phyloP scores from a whole-genome alignment of 1,284 basidiomycete species.

The Vanrija pseudolonga region DNA sequence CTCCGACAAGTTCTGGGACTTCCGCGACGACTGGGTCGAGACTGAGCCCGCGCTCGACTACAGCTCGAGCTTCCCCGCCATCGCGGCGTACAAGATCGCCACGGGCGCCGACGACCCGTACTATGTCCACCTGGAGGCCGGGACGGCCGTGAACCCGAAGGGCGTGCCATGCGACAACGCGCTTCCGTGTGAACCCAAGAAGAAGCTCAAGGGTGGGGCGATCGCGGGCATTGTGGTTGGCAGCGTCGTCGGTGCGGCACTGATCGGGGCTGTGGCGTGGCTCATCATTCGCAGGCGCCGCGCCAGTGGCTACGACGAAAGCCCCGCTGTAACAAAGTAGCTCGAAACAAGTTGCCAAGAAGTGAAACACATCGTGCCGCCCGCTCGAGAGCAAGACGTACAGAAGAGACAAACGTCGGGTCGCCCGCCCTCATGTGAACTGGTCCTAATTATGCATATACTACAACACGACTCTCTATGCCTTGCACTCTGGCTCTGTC shows the following conservation, averaged over 20 bases:
- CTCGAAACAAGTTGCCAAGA: too few relatives aligned
- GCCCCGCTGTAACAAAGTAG: too few relatives aligned
- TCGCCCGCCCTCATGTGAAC: too few relatives aligned
- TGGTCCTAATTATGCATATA: too few relatives aligned
- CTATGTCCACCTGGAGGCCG: conserved; percentile 65
- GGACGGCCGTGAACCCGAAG: conserved; percentile 63
- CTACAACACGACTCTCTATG: too few relatives aligned
- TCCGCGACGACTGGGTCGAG: conserved; percentile 57
- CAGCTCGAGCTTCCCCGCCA: conserved; percentile 76
- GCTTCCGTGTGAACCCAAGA: conserved; percentile 54
- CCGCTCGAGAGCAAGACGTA: too few relatives aligned
- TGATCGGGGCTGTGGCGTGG: too few relatives aligned
- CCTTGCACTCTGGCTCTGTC: too few relatives aligned
- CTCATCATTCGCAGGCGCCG: too few relatives aligned
- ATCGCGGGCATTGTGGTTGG: conserved; percentile 65
- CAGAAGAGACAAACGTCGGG: too few relatives aligned
- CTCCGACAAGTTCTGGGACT: conserved; percentile 72
- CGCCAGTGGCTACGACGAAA: too few relatives aligned
- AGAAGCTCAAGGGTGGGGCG: conserved; percentile 57
- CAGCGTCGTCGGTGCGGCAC: conserved; percentile 54
- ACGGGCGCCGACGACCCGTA: conserved; percentile 60
- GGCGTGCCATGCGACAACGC: conserved; percentile 73
- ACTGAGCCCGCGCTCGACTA: conserved; percentile 54
- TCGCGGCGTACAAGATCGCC: conserved; percentile 57
- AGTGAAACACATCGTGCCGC: too few relatives aligned